Evolutionary conservation across 2,329 filamentous ascomycete genomes (phyloP).

Genomic region (Penicillium decumbens): DNA sequence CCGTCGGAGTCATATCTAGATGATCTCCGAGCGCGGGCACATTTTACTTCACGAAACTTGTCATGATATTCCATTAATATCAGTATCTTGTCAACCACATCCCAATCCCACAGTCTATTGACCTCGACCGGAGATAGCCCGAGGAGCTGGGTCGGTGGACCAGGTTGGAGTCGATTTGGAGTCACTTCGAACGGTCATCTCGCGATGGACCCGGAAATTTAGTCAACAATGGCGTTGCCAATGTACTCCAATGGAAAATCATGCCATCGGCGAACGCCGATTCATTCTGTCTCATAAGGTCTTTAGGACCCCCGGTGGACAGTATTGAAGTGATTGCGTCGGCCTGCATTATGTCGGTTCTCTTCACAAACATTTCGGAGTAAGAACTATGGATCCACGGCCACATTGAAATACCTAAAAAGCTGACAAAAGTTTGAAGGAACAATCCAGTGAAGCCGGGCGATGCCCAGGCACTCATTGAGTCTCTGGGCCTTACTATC

Average conservation of each 20-base stretch:
- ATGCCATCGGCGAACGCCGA: conserved; percentile 5
- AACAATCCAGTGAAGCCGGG: conserved; percentile 42
- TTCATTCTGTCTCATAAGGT: conserved; percentile 2
- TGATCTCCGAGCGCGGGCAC: too few relatives aligned
- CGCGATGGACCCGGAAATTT: background rate
- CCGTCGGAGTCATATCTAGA: conserved; percentile 4
- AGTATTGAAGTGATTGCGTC: background rate
- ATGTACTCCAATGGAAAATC: background rate
- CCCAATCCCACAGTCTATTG: background rate
- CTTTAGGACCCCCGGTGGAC: conserved; percentile 1
- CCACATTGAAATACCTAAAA: background rate
- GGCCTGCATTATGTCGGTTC: conserved; percentile 23
- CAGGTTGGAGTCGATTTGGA: conserved; percentile 15
- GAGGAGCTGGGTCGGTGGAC: conserved; percentile 4
- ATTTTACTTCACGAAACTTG: background rate
- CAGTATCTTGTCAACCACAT: background rate
- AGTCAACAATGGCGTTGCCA: background rate
- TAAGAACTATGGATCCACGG: conserved; percentile 5
- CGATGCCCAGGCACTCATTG: conserved; percentile 38
- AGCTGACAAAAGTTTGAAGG: conserved; percentile 7
- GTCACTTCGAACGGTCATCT: conserved; percentile 5
- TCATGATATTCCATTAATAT: background rate
- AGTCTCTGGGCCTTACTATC: conserved; percentile 38
- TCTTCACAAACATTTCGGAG: conserved; percentile 29
- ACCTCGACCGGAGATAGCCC: background rate